Base-by-base conservation (phyloP, 768 basidiomycete species). In the Panaeolus cyanescens region DNA sequence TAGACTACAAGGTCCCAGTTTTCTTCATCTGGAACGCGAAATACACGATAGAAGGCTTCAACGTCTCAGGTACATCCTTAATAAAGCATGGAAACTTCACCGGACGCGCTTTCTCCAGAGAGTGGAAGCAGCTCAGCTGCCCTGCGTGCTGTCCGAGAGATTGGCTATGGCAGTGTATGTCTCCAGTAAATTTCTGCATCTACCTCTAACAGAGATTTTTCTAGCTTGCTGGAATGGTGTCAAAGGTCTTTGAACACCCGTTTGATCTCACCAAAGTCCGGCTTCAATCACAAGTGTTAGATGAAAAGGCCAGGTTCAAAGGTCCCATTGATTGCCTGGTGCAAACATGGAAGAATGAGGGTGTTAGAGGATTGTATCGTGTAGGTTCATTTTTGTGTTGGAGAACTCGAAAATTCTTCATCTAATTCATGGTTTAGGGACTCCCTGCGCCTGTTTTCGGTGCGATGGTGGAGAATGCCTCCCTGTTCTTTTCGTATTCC, bases 221-320 rank as follows among this genome's bases (percentile, higher is more conserved):
- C 50, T 57, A 92, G 92, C 71, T 84, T 22, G 92, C 94, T 55
- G 93, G 94, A 10, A 92, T 95, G 80, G 82, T 85, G 10, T 90
- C 93, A 20, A 93, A 94, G 75, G 81, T 95, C 6, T 90, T 96
- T 65, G 95, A 95, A 76, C 93, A 95, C 69, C 95, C 95, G 2
- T 95, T 95, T 68, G 95, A 96, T 77, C 82, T 96, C 34, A 90
- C 92, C 64, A 96, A 96, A 77, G 95, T 98, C 62, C 85, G 93
- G 55, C 79, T 97, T 13, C 95, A 96, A 76, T 84, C 92, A 3
- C 95, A 96, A 72, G 89, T 93, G 4, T 83, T 95, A 25, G 90
- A 92, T 68, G 86, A 76, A 8, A 76, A 76, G 59, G 75, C 79
- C 36, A 74, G 78, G n/a, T 99, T 94, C 75, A 86, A 77, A 22